Conservation (phyloP, 2,329 filamentous ascomycete species). For the Curvularia spicifera region DNA sequence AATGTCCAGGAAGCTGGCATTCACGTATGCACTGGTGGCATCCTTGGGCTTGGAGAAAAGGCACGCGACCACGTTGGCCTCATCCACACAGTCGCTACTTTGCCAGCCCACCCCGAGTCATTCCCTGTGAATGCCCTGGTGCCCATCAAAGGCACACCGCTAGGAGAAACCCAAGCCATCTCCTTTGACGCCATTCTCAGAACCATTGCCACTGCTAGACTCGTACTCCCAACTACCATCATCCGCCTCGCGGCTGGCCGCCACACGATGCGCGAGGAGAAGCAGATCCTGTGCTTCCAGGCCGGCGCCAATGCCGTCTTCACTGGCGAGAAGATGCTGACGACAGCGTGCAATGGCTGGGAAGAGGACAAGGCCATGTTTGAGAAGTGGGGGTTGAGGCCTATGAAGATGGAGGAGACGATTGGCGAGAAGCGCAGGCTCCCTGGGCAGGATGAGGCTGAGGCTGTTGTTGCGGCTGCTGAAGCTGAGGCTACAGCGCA, state of each 20-base stretch:
- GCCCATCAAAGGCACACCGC: conserved; percentile 86
- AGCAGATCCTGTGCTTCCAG: conserved; percentile 88
- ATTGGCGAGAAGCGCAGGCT: conserved; percentile 40
- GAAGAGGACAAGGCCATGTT: conserved; percentile 88
- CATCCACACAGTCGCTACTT: conserved; percentile 79
- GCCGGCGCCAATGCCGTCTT: conserved; percentile 94
- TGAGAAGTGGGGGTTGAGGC: conserved; percentile 77
- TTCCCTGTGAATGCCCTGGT: conserved; percentile 93
- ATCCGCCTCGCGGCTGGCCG: conserved; percentile 85
- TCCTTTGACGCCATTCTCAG: conserved; percentile 79
- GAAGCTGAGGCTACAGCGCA: conserved; percentile 15
- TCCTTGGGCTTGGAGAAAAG: conserved; percentile 82
- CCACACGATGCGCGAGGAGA: conserved; percentile 83
- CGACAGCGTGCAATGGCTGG: conserved; percentile 89
- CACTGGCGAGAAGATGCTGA: conserved; percentile 94
- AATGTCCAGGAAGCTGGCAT: conserved; percentile 86
- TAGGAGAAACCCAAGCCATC: conserved; percentile 75
- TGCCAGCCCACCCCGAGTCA: conserved; percentile 83
- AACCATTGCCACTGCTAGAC: conserved; percentile 81
- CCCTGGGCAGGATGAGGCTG: conserved; percentile 18
- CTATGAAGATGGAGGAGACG: conserved; percentile 65
- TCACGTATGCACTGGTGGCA: conserved; percentile 89
- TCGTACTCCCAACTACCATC: conserved; percentile 84
- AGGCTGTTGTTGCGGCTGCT: conserved; percentile 20
- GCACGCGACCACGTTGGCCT: conserved; percentile 81